Evolutionary conservation across 1,284 basidiomycete genomes (phyloP).

Genomic region (Puccinia novopanici): DNA sequence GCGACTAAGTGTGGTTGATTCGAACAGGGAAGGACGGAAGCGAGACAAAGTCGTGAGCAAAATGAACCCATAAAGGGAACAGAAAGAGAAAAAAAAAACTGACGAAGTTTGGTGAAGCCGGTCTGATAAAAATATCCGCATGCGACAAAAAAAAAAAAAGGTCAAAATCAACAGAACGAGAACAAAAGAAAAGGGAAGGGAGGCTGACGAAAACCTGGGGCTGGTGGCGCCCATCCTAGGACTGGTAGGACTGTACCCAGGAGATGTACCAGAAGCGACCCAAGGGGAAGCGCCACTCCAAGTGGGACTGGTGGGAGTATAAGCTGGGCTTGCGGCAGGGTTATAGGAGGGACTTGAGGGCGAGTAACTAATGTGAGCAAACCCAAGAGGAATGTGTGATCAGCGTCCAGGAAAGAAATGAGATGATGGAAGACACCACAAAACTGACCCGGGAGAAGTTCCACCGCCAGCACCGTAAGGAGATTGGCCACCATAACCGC

Average conservation of each 20-base stretch:
- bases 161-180: background rate
- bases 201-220: conserved; percentile 72
- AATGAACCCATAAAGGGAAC: background rate
- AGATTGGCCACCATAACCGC: conserved; percentile 55
- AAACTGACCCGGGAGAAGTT: conserved; percentile 69
- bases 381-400: conserved; percentile 52
- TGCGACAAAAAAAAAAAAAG: background rate
- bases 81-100: conserved; percentile 2
- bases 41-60: background rate
- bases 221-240: conserved; percentile 61
- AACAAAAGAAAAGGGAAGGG: conserved; percentile 42
- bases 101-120: conserved; percentile 50
- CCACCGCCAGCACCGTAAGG: conserved; percentile 61
- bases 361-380: conserved; percentile 46
- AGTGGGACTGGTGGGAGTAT: conserved; percentile 59
- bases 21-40: background rate
- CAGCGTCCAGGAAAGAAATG: conserved; percentile 24
- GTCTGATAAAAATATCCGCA: conserved; percentile 12
- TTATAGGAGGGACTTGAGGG: conserved; percentile 67
- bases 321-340: conserved; percentile 51
- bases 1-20: conserved; percentile 10
- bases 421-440: conserved; percentile 70
- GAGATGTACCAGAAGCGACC: conserved; percentile 66
- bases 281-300: conserved; percentile 58
- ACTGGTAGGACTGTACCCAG: conserved; percentile 77